These are phyloP conservation scores for Boletus edulis DNA, from an alignment of 768 basidiomycete species.

Conservation along the genomic window DNA sequence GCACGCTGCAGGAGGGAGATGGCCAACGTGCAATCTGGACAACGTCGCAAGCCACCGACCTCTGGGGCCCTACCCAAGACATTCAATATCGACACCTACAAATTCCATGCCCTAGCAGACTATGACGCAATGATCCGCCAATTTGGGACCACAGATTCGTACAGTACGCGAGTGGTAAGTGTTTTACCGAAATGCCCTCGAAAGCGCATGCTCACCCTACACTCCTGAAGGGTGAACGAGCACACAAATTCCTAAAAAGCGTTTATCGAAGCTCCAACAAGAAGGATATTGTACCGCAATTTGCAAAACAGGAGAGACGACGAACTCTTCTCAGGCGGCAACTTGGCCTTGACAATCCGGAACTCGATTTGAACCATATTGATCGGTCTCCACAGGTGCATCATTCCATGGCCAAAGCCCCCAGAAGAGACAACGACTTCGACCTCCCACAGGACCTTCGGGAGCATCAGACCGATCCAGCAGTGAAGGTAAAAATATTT, in stretches of 20 bases:
- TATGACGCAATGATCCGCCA: constrained; percentile 12
- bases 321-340: constrained; percentile 1
- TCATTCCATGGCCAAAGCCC: neutral
- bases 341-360: neutral
- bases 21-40: neutral
- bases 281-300: neutral
- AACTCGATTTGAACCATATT: neutral
- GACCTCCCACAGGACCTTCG: neutral
- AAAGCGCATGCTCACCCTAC: too few species aligned
- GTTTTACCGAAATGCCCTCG: too few species aligned
- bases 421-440: neutral
- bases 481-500: constrained; percentile 1
- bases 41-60: neutral
- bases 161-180: too few species aligned
- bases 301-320: constrained; percentile 11
- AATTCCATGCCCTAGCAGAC: constrained; percentile 28
- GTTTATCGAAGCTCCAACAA: constrained; percentile 26
- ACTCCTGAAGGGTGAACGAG: neutral
- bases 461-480: constrained; percentile 8
- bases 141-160: too few species aligned
- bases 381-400: neutral
- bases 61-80: neutral
- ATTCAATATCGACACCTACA: constrained; percentile 29
- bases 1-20: neutral
- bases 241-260: constrained; percentile 20